Conservation (phyloP, 208 protist species). For the Tetramitus jugosus region DNA sequence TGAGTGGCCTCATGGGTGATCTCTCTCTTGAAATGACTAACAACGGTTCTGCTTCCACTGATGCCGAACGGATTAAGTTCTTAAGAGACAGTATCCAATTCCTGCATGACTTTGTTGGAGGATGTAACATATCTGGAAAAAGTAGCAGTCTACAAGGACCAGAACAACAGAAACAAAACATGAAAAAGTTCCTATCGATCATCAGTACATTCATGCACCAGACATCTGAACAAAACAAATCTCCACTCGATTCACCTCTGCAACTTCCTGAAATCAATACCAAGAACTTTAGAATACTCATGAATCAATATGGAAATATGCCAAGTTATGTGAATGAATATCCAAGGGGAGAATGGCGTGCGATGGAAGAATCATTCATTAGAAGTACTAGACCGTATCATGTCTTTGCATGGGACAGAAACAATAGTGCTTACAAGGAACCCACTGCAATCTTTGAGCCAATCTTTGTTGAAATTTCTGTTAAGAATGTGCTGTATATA, state of each 20-base stretch:
- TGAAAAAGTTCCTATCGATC: neutral
- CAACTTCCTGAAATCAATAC: neutral
- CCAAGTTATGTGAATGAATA: neutral
- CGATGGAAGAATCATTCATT: neutral
- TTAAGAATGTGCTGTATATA: neutral
- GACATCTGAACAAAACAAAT: neutral
- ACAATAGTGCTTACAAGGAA: neutral
- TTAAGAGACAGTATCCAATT: neutral
- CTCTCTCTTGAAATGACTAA: no score
- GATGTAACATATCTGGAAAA: no score
- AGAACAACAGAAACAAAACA: neutral
- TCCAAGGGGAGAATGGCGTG: neutral
- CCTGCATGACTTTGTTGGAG: neutral
- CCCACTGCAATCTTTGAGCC: neutral
- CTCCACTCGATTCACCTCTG: no score
- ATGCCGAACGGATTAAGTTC: no score
- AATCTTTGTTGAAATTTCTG: neutral
- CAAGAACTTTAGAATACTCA: no score
- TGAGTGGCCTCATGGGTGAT: neutral
- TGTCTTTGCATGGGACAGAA: neutral
- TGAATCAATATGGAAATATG: constrained; percentile 1
- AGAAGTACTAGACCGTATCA: neutral
- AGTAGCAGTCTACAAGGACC: neutral
- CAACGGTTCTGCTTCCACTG: no score
- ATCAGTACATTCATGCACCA: neutral